These are phyloP conservation scores for Leptographium galeiforme DNA, from an alignment of 2,329 filamentous ascomycete species.

Conservation along the genomic window DNA sequence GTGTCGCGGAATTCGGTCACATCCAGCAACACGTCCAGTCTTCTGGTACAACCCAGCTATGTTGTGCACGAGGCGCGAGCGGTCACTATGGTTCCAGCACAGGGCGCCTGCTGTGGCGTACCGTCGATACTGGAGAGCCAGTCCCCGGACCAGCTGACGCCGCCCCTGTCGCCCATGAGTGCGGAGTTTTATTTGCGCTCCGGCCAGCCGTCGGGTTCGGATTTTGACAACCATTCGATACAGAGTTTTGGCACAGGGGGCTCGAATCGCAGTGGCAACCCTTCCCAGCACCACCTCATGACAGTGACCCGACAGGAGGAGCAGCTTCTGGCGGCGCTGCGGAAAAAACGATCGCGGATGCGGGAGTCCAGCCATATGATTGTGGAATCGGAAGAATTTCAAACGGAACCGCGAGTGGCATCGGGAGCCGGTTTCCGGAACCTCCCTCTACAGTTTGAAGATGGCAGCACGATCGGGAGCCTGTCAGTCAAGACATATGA, in stretches of 20 bases:
- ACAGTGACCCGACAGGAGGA: conserved; percentile 45
- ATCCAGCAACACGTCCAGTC: conserved; percentile 1
- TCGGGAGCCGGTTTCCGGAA: neutral
- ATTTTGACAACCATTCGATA: conserved; percentile 18
- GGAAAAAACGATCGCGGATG: conserved; percentile 43
- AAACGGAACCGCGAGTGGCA: conserved; percentile 1
- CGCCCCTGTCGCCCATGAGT: conserved; percentile 37
- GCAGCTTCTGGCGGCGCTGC: conserved; percentile 42
- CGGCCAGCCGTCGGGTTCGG: conserved; percentile 8
- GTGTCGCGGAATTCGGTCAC: conserved; percentile 21
- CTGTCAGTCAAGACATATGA: conserved; percentile 2
- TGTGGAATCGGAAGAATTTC: conserved; percentile 23
- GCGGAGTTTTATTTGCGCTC: conserved; percentile 34
- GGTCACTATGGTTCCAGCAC: conserved; percentile 22
- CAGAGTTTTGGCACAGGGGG: conserved; percentile 9
- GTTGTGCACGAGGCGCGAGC: conserved; percentile 24
- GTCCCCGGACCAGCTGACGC: conserved; percentile 19
- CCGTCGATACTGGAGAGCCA: neutral
- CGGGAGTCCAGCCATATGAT: conserved; percentile 29
- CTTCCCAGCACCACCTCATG: conserved; percentile 24
- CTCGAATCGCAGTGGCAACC: conserved; percentile 10
- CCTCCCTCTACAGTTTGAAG: conserved; percentile 6
- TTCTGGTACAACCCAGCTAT: neutral
- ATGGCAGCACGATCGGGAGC: conserved; percentile 2
- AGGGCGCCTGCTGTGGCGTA: conserved; percentile 3